Evolutionary conservation across 169 alveolate species (phyloP), one percentile per base, ranked within the genome.

Genomic region (Plasmodium inui): DNA sequence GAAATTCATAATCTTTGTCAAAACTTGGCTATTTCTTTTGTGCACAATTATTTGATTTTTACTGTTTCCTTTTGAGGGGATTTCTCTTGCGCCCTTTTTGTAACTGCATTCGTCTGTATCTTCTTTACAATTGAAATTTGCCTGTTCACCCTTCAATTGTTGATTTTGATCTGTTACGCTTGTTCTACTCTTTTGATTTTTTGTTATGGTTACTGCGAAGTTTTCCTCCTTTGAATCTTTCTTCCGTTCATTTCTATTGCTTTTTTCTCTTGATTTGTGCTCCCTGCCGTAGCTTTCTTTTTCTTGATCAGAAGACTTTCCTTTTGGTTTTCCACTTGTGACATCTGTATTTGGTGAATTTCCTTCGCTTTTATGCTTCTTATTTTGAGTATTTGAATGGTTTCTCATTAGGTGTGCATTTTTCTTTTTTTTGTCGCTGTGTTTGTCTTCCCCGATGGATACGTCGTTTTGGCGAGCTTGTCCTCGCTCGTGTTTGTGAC

Each of bases 21-120:
- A 76, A 85, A 85, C 93, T 53, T 85, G 44, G 28, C 93, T 85
- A 76, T 44, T 85, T 73, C 93, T 70, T 85, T 74, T 85, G 39
- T 76, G 53, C 34, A 85, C 93, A 39, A 85, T 34, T 46, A 85
- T 76, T 50, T 85, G 93, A 22, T 85, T 85, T 74, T 73, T 46
- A 85, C 81, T 55, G 44, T 70, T 74, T 74, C 14, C 79, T 41
- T 19, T 84, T 28, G 93, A 74, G 17, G 32, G 44, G 37, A 39
- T 34, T 74, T 85, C 80, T 46, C 71, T 37, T 53, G 10, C 61
- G 6, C 50, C 85, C 79, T 67, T 67, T 67, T 74, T 37, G 82
- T 28, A n/a, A 74, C 30, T 85, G 30, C 53, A 32, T 85, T 76
- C 71, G 71, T 78, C 44, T 44, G 46, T 39, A 50, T 55, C 84